phyloP scores from a whole-genome alignment of 345 rosid genomes.

The Mercurialis annua region DNA sequence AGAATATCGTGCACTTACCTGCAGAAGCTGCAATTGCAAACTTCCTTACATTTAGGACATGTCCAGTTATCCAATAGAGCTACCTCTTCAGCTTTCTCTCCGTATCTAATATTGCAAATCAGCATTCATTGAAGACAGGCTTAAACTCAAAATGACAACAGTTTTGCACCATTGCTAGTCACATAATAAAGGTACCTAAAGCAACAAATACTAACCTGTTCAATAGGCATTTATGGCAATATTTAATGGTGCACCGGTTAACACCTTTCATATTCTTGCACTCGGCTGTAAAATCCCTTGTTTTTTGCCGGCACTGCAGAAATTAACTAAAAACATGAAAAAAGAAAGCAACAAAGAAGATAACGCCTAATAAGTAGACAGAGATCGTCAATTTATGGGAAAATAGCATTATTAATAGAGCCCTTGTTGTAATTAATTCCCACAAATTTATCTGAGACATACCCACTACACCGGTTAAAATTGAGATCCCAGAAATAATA shows the following conservation, averaged over 20 bases:
- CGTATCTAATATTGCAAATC: conserved; percentile 46
- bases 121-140: neutral
- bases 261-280: conserved; percentile 45
- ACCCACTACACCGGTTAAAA: neutral
- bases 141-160: neutral
- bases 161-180: neutral
- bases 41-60: conserved; percentile 78
- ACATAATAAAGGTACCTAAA: neutral
- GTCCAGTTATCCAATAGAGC: conserved; percentile 46
- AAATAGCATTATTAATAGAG: neutral
- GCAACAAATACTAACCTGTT: conserved; percentile 50
- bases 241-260: conserved; percentile 47
- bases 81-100: conserved; percentile 61
- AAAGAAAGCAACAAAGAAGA: conserved; percentile 3
- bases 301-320: conserved; percentile 80
- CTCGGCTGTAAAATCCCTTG: conserved; percentile 41
- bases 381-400: neutral
- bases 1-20: conserved; percentile 40
- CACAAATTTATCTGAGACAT: neutral
- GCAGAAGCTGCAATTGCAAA: conserved; percentile 85
- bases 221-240: conserved; percentile 62
- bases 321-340: conserved; percentile 16
- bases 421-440: neutral
- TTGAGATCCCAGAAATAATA: neutral
- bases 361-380: neutral